A percentile compares a stretch with the other conserved stretches of the same genome.
These are phyloP conservation scores for Corymbia citriodora DNA, from an alignment of 441 rosid species.

Conservation along the genomic window DNA sequence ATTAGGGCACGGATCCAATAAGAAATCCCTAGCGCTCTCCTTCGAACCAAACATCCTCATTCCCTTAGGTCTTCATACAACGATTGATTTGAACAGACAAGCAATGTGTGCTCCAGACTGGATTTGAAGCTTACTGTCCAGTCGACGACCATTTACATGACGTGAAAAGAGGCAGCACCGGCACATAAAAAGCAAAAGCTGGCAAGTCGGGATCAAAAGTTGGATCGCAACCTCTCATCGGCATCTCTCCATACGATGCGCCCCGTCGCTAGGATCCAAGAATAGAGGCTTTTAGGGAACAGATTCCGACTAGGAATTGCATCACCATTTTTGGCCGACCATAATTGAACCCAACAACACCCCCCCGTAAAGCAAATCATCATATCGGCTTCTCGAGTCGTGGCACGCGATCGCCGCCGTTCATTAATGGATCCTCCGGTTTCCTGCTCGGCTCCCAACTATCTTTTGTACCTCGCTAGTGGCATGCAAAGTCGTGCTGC, in stretches of 20 bases:
- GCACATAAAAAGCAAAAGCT: background rate
- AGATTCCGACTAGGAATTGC: background rate
- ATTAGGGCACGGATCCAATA: background rate
- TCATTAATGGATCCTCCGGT: background rate
- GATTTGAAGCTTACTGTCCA: too few relatives aligned
- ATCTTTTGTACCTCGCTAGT: background rate
- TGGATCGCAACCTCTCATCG: background rate
- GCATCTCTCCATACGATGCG: background rate
- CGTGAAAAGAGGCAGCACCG: fast-evolving
- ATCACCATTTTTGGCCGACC: background rate
- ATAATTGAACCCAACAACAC: background rate
- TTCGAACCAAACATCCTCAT: background rate
- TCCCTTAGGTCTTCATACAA: background rate
- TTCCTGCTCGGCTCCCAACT: background rate
- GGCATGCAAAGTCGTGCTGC: background rate
- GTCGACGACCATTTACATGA: background rate
- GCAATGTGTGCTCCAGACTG: fast-evolving
- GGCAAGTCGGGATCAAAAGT: background rate
- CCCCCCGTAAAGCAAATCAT: background rate
- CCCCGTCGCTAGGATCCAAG: background rate
- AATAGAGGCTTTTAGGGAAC: background rate
- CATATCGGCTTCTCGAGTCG: background rate
- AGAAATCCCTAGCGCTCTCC: background rate
- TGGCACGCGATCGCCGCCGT: background rate
- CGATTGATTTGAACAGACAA: background rate